These are phyloP conservation scores for Salvia hispanica DNA, from an alignment of 257 asterid genomes.

Conservation along the genomic window DNA sequence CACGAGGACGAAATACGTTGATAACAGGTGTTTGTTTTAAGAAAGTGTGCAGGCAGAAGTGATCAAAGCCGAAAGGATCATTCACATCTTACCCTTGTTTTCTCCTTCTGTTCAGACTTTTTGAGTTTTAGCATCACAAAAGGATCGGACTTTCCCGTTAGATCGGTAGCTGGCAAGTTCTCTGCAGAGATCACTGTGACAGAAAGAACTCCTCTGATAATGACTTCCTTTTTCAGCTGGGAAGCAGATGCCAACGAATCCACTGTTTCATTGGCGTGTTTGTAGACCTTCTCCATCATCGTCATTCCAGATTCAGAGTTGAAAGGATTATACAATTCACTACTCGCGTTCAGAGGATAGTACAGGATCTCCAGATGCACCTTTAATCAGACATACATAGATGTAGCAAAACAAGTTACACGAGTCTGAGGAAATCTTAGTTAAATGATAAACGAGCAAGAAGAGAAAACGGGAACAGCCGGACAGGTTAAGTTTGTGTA, in stretches of 20 bases:
- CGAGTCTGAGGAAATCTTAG: neutral
- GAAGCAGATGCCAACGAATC: conserved; percentile 34
- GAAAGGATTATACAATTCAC: conserved; percentile 48
- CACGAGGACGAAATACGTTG: neutral
- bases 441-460: neutral
- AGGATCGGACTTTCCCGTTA: conserved; percentile 82
- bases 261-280: conserved; percentile 28
- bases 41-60: neutral
- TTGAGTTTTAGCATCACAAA: conserved; percentile 67
- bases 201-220: conserved; percentile 78
- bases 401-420: neutral
- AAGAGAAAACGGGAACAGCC: neutral
- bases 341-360: conserved; percentile 58
- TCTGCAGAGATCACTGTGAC: conserved; percentile 84
- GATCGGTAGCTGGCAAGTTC: conserved; percentile 66
- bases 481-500: neutral
- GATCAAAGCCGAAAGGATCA: neutral
- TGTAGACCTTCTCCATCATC: conserved; percentile 60
- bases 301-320: conserved; percentile 67
- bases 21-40: neutral
- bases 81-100: conserved; percentile 60
- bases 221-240: conserved; percentile 49
- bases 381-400: conserved; percentile 33
- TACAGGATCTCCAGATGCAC: conserved; percentile 84
- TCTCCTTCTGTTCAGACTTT: conserved; percentile 67